A percentile compares a stretch with the other conserved stretches of the same genome.
phyloP scores from a whole-genome alignment of 2,329 filamentous ascomycete species.

The Cytospora leucostoma region DNA sequence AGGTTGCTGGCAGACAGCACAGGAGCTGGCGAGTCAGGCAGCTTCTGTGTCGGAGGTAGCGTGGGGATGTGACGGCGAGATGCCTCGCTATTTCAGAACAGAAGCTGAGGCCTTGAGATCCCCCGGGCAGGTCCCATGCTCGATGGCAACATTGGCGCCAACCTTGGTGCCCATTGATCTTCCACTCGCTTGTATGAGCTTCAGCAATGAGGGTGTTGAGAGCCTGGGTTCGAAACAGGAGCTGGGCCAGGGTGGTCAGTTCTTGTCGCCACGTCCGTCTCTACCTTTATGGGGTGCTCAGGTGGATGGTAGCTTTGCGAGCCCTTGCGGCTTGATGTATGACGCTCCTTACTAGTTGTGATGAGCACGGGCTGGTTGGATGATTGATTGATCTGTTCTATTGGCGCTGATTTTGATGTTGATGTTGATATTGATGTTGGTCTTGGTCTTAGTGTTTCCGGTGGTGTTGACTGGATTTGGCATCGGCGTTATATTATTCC shows the following conservation, averaged over 20 bases:
- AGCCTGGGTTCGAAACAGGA: neutral
- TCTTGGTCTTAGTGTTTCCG: neutral
- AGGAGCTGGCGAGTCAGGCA: neutral
- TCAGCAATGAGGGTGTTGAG: neutral
- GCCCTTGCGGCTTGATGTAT: neutral
- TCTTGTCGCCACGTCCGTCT: neutral
- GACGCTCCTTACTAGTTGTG: neutral
- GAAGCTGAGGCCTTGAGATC: neutral
- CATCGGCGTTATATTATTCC: neutral
- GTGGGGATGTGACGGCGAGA: neutral
- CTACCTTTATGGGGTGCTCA: neutral
- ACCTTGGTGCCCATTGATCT: neutral
- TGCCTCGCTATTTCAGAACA: neutral
- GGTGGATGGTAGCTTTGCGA: neutral
- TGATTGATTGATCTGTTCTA: neutral
- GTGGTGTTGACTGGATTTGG: neutral
- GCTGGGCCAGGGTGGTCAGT: neutral
- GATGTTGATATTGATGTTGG: too few species aligned
- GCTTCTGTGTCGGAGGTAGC: conserved; percentile 3
- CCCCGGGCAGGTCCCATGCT: neutral
- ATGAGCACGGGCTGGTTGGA: too few species aligned
- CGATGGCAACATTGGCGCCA: neutral
- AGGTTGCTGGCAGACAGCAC: conserved; percentile 15
- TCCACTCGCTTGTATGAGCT: neutral
- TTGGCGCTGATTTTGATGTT: neutral